A percentile compares a stretch with the other conserved stretches of the same genome.
Conservation (phyloP, 1,284 basidiomycete species). For the Cystobasidium pallidum region DNA sequence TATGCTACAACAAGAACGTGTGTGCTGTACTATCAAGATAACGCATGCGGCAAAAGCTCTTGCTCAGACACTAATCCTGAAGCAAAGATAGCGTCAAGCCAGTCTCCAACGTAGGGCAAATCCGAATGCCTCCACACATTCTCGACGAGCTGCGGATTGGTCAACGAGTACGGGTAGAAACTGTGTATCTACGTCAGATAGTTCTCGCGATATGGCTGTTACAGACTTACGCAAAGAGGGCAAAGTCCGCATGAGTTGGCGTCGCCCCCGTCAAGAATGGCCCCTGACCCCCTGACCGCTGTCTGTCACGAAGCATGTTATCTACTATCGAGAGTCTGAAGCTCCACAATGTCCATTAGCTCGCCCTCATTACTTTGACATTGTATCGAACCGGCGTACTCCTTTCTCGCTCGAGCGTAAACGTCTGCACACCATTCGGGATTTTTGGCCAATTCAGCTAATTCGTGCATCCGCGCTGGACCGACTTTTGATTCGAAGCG, state of each 20-base stretch:
- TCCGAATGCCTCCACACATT: slow-evolving; percentile 46
- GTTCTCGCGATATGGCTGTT: not conserved
- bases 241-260: slow-evolving; percentile 48
- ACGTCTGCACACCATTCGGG: slow-evolving; percentile 42
- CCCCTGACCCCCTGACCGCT: slow-evolving; percentile 34
- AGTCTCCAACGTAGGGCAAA: slow-evolving; percentile 39
- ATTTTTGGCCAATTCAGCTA: slow-evolving; percentile 37
- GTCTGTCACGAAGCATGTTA: slow-evolving; percentile 32
- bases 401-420: slow-evolving; percentile 41
- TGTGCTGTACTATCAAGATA: not conserved
- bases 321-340: slow-evolving; percentile 11
- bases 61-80: slow-evolving; percentile 39
- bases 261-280: slow-evolving; percentile 40
- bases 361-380: too few species aligned
- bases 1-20: too few species aligned
- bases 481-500: slow-evolving; percentile 48
- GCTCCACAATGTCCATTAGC: too few species aligned
- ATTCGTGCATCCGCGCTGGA: slow-evolving; percentile 47
- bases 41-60: slow-evolving; percentile 34
- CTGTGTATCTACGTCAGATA: slow-evolving; percentile 7
- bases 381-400: too few species aligned
- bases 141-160: slow-evolving; percentile 43
- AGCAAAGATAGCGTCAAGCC: slow-evolving; percentile 42
- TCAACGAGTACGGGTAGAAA: slow-evolving; percentile 48
- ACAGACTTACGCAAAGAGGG: slow-evolving; percentile 46